Conservation (phyloP, 2,329 filamentous ascomycete genomes). For the Fusarium sp. region DNA sequence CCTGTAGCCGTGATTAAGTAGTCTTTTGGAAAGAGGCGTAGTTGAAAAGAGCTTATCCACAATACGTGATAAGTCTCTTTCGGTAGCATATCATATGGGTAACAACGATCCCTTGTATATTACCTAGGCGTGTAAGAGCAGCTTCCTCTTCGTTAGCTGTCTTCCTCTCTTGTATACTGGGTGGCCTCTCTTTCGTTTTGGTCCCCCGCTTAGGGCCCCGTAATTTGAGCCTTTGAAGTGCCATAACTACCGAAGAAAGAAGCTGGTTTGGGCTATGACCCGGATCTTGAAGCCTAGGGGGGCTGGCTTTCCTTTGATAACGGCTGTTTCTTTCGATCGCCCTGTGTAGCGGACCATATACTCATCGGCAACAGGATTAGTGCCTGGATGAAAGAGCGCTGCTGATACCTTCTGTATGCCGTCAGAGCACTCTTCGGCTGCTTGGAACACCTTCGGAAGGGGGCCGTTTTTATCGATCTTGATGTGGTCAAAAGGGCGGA, state of each 20-base stretch:
- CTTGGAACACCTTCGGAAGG: background rate
- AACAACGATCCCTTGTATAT: conserved; percentile 9
- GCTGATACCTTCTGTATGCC: background rate
- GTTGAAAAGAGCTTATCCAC: conserved; percentile 29
- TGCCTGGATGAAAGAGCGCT: background rate
- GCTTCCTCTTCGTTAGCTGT: no score
- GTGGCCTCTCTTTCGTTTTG: no score
- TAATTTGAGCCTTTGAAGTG: background rate
- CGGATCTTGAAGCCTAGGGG: conserved; percentile 1
- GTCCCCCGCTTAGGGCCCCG: background rate
- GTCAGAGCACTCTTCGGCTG: background rate
- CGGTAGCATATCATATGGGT: conserved; percentile 22
- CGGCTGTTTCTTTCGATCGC: background rate
- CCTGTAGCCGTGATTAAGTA: background rate
- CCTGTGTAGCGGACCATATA: conserved; percentile 1
- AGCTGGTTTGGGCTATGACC: background rate
- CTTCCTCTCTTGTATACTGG: no score
- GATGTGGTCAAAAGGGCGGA: background rate
- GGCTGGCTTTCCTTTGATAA: background rate
- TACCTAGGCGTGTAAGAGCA: no score
- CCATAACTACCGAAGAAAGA: conserved; percentile 12
- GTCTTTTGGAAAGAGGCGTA: conserved; percentile 1
- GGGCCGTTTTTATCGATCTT: background rate
- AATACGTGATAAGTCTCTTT: conserved; percentile 24
- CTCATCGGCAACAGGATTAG: background rate